Evolutionary conservation across 2,329 filamentous ascomycete genomes (phyloP), one percentile per base, ranked within the genome.

Genomic region (Trichothecium roseum): DNA sequence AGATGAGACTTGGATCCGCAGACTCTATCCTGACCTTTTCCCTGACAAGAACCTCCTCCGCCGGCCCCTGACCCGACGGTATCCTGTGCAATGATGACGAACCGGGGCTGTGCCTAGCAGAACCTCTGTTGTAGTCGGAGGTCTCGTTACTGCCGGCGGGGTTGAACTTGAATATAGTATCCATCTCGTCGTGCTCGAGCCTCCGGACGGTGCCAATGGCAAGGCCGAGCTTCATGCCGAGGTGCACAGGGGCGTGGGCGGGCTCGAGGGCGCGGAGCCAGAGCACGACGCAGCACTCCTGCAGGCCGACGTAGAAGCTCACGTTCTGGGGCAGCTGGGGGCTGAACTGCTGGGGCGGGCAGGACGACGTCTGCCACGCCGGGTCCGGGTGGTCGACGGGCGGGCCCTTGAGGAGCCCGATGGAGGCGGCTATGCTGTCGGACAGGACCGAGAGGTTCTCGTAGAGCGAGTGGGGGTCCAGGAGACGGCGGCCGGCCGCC

Each of bases 1-100:
- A 81, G 54, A 95, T 78, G 44, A 95, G 55, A 47, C 78, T 88
- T 1, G 89, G 89, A 55, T 96, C 88, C 37, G 87, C 84, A 49
- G 78, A 89, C 57, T 94, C 88, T 2, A 95, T 81, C 28, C 83
- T 72, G 4, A 94, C 74, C 62, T 95, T 95, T 55, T 95, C 89
- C 45, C 81, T 78, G 31, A 96, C 89, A 43, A 77, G 81, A 3
- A 95, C 87, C 41, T 91, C 78, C 3, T 59, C 54, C 6, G 12
- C 30, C 35, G 30, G 13, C 10, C 20, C 20, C 10, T 24, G 20
- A 10, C 20, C 20, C 20, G 20, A 24, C 16, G 26, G 14, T 13
- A 20, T 7, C 32, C 22, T 15, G 3, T 17, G 12, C 12, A 16
- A 13, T 6, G 22, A 15, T 26, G 15, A 13, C 31, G 20, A 28